phyloP scores from a whole-genome alignment of 768 basidiomycete species.

The Lactifluus hygrophoroides region DNA sequence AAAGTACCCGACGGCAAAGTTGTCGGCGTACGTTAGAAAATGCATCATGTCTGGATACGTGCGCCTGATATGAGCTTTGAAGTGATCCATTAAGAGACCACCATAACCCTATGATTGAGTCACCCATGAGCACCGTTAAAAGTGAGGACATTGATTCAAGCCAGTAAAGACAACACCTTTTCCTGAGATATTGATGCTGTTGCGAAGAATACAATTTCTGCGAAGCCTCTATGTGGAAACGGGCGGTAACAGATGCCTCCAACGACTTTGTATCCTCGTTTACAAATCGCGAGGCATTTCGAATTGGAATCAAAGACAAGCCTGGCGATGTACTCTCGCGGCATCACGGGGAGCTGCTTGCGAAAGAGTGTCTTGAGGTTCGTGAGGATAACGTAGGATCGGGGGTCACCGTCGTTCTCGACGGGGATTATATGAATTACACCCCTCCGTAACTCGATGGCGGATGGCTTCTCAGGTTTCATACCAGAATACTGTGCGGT shows the following conservation, averaged over 20 bases:
- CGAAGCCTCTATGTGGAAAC: slow-evolving; percentile 89
- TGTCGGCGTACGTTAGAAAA: slow-evolving; percentile 97
- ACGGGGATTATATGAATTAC: slow-evolving; percentile 81
- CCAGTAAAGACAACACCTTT: slow-evolving; percentile 49
- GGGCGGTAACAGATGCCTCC: slow-evolving; percentile 97
- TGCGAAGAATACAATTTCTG: slow-evolving; percentile 98
- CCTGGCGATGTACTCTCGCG: slow-evolving; percentile 94
- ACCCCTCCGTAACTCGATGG: slow-evolving; percentile 69
- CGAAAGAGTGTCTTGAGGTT: slow-evolving; percentile 97
- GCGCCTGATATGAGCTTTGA: slow-evolving; percentile 84
- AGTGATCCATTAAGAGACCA: slow-evolving; percentile 96
- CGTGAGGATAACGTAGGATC: slow-evolving; percentile 78
- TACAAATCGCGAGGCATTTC: slow-evolving; percentile 89
- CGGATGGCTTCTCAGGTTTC: slow-evolving; percentile 69
- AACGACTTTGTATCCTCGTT: slow-evolving; percentile 90
- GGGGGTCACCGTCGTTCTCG: slow-evolving; percentile 68
- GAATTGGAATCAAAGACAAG: slow-evolving; percentile 91
- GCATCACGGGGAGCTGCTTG: slow-evolving; percentile 97
- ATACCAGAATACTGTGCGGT: slow-evolving; percentile 37
- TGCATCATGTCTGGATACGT: slow-evolving; percentile 84
- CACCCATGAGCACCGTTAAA: neutral
- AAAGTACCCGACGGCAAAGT: slow-evolving; percentile 98
- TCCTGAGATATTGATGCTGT: slow-evolving; percentile 95
- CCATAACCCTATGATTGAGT: slow-evolving; percentile 78
- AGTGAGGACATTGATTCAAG: neutral